phyloP scores from a whole-genome alignment of 2,329 filamentous ascomycete species.

The Cryphonectria nitschkei region DNA sequence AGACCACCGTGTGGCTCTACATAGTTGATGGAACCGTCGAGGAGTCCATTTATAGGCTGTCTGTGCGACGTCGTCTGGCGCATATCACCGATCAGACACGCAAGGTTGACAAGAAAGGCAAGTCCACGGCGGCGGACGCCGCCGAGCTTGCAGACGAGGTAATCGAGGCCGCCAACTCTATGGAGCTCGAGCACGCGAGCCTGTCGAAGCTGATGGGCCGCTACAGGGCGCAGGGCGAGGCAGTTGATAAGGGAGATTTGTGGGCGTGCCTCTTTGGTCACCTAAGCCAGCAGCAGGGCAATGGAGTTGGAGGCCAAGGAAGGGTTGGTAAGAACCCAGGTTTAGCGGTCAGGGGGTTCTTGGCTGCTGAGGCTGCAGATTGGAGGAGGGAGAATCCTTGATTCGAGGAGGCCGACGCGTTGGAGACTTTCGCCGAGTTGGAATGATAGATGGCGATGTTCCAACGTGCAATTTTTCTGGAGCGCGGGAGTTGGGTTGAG shows the following conservation, averaged over 20 bases:
- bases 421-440: neutral
- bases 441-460: too few species aligned
- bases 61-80: slow-evolving; percentile 75
- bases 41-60: slow-evolving; percentile 87
- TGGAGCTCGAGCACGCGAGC: slow-evolving; percentile 76
- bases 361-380: slow-evolving; percentile 51
- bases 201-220: slow-evolving; percentile 73
- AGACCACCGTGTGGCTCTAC: slow-evolving; percentile 95
- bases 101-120: slow-evolving; percentile 40
- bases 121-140: slow-evolving; percentile 29
- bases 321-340: slow-evolving; percentile 14
- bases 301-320: slow-evolving; percentile 29
- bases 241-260: slow-evolving; percentile 76
- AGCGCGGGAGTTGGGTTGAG: too few species aligned
- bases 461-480: too few species aligned
- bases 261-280: slow-evolving; percentile 87
- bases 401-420: neutral
- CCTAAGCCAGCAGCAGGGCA: slow-evolving; percentile 40
- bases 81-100: slow-evolving; percentile 56
- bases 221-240: slow-evolving; percentile 73
- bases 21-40: slow-evolving; percentile 90
- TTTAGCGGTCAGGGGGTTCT: slow-evolving; percentile 39
- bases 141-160: slow-evolving; percentile 58
- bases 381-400: slow-evolving; percentile 35
- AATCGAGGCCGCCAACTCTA: slow-evolving; percentile 82